Evolutionary conservation across 495 filamentous ascomycete genomes (phyloP), one percentile per base, ranked within the genome.

Genomic region (Xeromyces bisporus): DNA sequence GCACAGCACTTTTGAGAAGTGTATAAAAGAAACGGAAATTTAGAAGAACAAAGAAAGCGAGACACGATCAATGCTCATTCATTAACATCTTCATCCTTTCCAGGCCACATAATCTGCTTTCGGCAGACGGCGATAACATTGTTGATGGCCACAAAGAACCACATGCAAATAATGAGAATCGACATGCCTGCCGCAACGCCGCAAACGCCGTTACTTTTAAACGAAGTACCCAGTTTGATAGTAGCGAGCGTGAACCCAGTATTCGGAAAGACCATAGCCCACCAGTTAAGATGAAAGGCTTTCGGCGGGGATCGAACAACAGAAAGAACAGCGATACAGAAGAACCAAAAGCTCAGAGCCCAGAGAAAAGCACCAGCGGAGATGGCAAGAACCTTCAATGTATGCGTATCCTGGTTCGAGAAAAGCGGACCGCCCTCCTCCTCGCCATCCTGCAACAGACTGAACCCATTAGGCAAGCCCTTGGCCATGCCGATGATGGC

Each of bases 311-410:
- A 55, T 3, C 63, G 57, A 13, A 77, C 39, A 6, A 68, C 64
- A 1, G 66, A 67, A 13, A 73, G 48, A 6, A 62, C 38, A 0
- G 73, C 69, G 3, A 75, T 58, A 20, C 55, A 57, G 46, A 81
- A 81, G 57, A 81, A 81, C 76, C 76, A 82, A 20, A 81, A 60
- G 23, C 66, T 69, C 8, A 82, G 50, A 0, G 66, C 64, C 77
- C 77, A 84, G 2, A 84, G 55, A 34, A 78, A 78, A 3, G 76
- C 64, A 2, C 60, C 73, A 0, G 55, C 35, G 0, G 56, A 48
- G 12, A 74, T 41, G 0, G 71, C 67, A 7, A 69, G 24, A 2
- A 75, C 40, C 24, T 60, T 48, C 8, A 75, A 34, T 13, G 63
- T 51, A 6, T 44, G 46, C 0, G 42, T 48, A 28, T 60, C 56